Evolutionary conservation across 495 filamentous ascomycete genomes (phyloP).

Genomic region (Talaromyces borbonicus): DNA sequence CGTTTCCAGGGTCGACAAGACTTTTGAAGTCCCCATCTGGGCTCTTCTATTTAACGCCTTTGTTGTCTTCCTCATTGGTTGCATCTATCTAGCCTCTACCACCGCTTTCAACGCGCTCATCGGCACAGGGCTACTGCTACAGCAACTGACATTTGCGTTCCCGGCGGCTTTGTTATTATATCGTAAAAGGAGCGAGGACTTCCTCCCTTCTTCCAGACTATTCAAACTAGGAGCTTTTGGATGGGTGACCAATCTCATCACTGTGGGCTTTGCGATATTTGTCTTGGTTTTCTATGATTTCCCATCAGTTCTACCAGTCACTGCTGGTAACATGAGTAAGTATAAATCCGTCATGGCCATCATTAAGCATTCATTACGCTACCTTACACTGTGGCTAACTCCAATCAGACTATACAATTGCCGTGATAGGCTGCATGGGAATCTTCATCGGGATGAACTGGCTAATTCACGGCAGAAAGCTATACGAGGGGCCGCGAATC

Average conservation of each 20-base stretch:
- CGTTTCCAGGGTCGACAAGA: constrained; percentile 10
- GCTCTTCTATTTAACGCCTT: constrained; percentile 14
- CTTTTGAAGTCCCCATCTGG: constrained; percentile 16
- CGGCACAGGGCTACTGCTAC: constrained; percentile 16
- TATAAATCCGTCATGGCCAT: too few species aligned
- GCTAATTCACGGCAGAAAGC: too few species aligned
- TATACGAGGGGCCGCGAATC: too few species aligned
- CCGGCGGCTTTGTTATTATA: constrained; percentile 14
- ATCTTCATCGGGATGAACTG: too few species aligned
- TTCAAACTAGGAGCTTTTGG: constrained; percentile 14
- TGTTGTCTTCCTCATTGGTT: constrained; percentile 17
- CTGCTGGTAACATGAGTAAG: constrained; percentile 20
- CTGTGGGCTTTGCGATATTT: constrained; percentile 12
- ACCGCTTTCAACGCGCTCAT: constrained; percentile 26
- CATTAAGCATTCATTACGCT: too few species aligned
- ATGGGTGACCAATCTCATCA: constrained; percentile 13
- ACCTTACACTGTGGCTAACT: too few species aligned
- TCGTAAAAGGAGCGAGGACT: constrained; percentile 9
- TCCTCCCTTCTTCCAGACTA: constrained; percentile 10
- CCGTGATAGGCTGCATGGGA: too few species aligned
- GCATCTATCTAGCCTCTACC: constrained; percentile 18
- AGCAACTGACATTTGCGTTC: constrained; percentile 20
- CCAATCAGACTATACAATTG: too few species aligned
- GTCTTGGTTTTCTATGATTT: constrained; percentile 19
- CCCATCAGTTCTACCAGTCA: constrained; percentile 14